Conservation (phyloP, 352 stramenopile species). For the Pythium aphanidermatum region DNA sequence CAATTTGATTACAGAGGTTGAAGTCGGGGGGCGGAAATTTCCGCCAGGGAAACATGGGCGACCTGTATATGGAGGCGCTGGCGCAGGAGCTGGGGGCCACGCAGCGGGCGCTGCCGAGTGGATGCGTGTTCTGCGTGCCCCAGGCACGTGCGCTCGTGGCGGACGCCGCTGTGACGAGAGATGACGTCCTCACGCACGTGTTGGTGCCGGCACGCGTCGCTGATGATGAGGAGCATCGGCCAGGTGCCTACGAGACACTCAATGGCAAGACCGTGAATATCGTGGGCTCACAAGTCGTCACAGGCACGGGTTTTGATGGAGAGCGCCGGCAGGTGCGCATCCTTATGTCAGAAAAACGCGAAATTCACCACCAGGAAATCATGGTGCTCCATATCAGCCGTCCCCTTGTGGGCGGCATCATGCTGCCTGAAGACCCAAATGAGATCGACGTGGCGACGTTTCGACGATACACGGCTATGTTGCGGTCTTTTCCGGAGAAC, state of each 20-base stretch:
- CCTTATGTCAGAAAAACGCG: constrained; percentile 55
- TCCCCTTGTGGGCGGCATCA: constrained; percentile 55
- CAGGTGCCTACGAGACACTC: constrained; percentile 58
- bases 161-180: constrained; percentile 25
- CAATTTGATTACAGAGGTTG: no score
- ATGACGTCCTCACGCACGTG: constrained; percentile 54
- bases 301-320: constrained; percentile 40
- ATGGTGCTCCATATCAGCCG: constrained; percentile 67
- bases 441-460: constrained; percentile 74
- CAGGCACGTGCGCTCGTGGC: constrained; percentile 53
- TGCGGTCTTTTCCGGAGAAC: constrained; percentile 68
- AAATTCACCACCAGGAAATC: constrained; percentile 44
- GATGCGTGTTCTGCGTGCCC: constrained; percentile 61
- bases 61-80: constrained; percentile 40
- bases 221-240: constrained; percentile 11
- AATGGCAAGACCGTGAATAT: constrained; percentile 56
- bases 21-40: no score
- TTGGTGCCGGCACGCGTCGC: constrained; percentile 24
- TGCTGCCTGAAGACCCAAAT: constrained; percentile 60
- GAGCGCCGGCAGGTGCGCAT: constrained; percentile 60
- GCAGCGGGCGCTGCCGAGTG: constrained; percentile 42
- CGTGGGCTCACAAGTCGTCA: constrained; percentile 50
- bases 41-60: constrained; percentile 22
- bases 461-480: constrained; percentile 66
- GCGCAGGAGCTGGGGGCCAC: constrained; percentile 35